Percentiles rank a stretch among this genome's conserved stretches.
phyloP scores from a whole-genome alignment of 768 basidiomycete species.

The Artomyces pyxidatus region DNA sequence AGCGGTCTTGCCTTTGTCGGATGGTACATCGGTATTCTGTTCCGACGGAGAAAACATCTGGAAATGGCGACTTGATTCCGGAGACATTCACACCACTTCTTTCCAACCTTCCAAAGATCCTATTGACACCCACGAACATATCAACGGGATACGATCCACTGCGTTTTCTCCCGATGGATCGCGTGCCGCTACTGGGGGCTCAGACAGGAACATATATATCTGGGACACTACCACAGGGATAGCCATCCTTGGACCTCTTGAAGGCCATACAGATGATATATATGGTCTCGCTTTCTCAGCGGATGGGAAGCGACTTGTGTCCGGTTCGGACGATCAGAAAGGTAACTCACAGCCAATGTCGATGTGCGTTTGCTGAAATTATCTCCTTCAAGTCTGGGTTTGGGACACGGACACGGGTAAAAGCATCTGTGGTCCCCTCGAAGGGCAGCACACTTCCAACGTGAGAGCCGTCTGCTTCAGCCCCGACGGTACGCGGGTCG shows the following conservation, averaged over 20 bases:
- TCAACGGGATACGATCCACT: constrained; percentile 3
- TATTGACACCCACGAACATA: too few species aligned
- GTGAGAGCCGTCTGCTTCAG: constrained; percentile 10
- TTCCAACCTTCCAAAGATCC: background rate
- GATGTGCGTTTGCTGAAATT: background rate
- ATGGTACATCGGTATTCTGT: background rate
- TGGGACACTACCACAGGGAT: constrained; percentile 11
- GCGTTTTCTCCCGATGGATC: constrained; percentile 10
- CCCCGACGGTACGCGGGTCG: constrained; percentile 10
- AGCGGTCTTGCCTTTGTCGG: background rate
- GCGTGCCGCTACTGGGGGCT: constrained; percentile 4
- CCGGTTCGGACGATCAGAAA: constrained; percentile 10
- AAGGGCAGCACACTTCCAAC: constrained; percentile 1
- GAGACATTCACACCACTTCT: background rate
- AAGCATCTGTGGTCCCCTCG: constrained; percentile 6
- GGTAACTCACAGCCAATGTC: background rate
- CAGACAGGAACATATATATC: constrained; percentile 1
- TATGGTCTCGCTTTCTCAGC: constrained; percentile 9
- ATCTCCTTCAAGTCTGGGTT: constrained; percentile 1
- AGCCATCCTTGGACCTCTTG: constrained; percentile 7
- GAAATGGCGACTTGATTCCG: background rate
- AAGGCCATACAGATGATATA: constrained; percentile 9
- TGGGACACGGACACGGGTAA: constrained; percentile 8
- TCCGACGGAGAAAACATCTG: background rate
- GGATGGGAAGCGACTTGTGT: constrained; percentile 12